phyloP scores from a whole-genome alignment of 306 rosid genomes.

The Comarum palustre region DNA sequence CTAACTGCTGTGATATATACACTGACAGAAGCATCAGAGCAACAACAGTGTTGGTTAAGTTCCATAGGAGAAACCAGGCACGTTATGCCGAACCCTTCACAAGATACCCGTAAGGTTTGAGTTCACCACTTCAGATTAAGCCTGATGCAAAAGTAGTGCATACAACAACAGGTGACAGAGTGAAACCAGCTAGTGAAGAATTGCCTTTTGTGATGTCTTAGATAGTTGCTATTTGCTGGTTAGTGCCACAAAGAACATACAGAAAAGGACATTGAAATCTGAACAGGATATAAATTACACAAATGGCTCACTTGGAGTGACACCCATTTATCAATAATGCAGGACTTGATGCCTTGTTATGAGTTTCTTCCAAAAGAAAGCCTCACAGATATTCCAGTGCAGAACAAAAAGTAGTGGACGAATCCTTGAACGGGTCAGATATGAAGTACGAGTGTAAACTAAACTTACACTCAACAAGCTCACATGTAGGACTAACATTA shows the following conservation, averaged over 20 bases:
- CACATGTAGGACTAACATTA: not conserved
- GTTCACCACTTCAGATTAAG: not conserved
- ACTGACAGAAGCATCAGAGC: conserved; percentile 51
- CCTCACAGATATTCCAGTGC: not conserved
- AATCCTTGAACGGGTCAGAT: conserved; percentile 19
- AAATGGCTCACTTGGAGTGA: conserved; percentile 1
- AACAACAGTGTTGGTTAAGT: not conserved
- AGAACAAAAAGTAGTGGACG: not conserved
- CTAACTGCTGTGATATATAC: conserved; percentile 4
- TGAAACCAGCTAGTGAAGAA: not conserved
- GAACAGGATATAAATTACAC: not conserved
- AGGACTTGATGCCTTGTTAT: not conserved
- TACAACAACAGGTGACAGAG: not conserved
- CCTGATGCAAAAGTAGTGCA: not conserved
- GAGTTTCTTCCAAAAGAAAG: conserved; percentile 15
- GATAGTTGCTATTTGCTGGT: not conserved
- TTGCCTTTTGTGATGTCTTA: not conserved
- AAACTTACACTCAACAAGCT: too few species aligned
- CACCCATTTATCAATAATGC: not conserved
- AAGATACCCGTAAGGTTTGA: not conserved
- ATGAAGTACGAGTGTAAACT: not conserved
- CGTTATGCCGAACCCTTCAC: not conserved
- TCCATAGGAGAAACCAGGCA: not conserved
- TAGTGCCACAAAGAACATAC: conserved; percentile 11
- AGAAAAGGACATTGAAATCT: not conserved